Evolutionary conservation across 164 flowering plant species (phyloP).

Genomic region (Warburgia ugandensis): DNA sequence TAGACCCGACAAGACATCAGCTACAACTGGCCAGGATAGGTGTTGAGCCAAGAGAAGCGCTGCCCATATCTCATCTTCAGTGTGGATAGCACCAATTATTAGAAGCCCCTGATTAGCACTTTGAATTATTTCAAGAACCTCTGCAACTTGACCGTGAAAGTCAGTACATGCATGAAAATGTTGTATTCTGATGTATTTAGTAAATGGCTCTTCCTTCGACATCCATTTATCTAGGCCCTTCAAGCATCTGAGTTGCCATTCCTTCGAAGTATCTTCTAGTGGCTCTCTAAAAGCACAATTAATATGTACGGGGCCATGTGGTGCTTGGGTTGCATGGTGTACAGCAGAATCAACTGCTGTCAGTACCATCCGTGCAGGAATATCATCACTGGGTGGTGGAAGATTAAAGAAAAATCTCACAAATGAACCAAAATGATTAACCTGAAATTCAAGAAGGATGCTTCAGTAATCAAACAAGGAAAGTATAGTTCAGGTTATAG

Average conservation of each 20-base stretch:
- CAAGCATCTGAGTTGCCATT: slow-evolving; percentile 55
- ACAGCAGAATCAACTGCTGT: slow-evolving; percentile 91
- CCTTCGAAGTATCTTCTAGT: slow-evolving; percentile 44
- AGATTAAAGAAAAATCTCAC: slow-evolving; percentile 74
- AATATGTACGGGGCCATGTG: slow-evolving; percentile 83
- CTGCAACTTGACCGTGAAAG: slow-evolving; percentile 27
- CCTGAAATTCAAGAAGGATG: slow-evolving; percentile 28
- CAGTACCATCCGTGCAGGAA: slow-evolving; percentile 79
- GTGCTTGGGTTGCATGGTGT: slow-evolving; percentile 53
- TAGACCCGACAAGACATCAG: slow-evolving; percentile 85
- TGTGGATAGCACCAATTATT: slow-evolving; percentile 57
- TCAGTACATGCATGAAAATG: slow-evolving; percentile 18
- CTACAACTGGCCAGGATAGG: slow-evolving; percentile 81
- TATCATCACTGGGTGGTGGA: slow-evolving; percentile 72
- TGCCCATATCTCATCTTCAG: slow-evolving; percentile 92
- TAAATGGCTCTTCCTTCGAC: slow-evolving; percentile 54
- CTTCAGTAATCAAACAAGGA: slow-evolving; percentile 4
- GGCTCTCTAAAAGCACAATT: slow-evolving; percentile 94
- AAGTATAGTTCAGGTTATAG: too few relatives aligned
- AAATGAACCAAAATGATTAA: slow-evolving; percentile 82
- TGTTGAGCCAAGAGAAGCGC: slow-evolving; percentile 69
- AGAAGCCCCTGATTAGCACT: slow-evolving; percentile 58
- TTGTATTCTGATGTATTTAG: slow-evolving; percentile 47
- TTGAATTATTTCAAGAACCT: slow-evolving; percentile 49
- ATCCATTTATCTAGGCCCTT: slow-evolving; percentile 66